phyloP scores from a whole-genome alignment of 768 basidiomycete genomes.

The Fomitopsis pulvina region DNA sequence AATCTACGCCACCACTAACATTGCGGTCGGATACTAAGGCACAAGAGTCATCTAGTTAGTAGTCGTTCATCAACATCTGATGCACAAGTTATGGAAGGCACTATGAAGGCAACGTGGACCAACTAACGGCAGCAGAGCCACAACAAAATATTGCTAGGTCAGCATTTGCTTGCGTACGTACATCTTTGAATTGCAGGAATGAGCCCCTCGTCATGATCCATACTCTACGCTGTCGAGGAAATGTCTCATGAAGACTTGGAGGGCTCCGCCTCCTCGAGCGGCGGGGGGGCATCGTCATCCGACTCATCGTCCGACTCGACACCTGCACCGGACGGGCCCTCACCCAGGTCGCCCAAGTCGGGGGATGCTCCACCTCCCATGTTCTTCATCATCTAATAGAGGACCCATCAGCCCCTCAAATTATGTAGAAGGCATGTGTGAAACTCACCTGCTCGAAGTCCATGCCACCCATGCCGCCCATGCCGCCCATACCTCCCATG shows the following conservation, averaged over 20 bases:
- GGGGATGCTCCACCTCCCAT: constrained; percentile 21
- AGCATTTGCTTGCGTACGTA: too few species aligned
- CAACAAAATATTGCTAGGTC: too few species aligned
- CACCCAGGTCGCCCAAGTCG: constrained; percentile 14
- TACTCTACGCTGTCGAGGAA: too few species aligned
- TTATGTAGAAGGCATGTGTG: neutral
- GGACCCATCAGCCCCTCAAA: neutral
- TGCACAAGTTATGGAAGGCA: too few species aligned
- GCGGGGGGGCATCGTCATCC: constrained; percentile 68
- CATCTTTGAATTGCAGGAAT: too few species aligned
- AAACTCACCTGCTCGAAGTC: constrained; percentile 59
- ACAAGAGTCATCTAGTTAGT: too few species aligned
- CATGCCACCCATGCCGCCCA: constrained; percentile 55
- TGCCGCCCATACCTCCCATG: constrained; percentile 35
- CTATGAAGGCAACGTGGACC: too few species aligned
- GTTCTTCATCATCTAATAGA: constrained; percentile 34
- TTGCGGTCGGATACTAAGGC: too few species aligned
- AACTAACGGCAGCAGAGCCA: too few species aligned
- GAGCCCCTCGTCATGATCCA: too few species aligned
- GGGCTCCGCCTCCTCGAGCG: constrained; percentile 64
- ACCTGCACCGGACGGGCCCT: constrained; percentile 16
- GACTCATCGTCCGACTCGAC: constrained; percentile 36
- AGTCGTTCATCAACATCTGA: too few species aligned
- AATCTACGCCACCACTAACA: neutral
- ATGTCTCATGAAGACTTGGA: constrained; percentile 32